phyloP scores from a whole-genome alignment of 768 basidiomycete species.

The Multifurca ochricompacta region DNA sequence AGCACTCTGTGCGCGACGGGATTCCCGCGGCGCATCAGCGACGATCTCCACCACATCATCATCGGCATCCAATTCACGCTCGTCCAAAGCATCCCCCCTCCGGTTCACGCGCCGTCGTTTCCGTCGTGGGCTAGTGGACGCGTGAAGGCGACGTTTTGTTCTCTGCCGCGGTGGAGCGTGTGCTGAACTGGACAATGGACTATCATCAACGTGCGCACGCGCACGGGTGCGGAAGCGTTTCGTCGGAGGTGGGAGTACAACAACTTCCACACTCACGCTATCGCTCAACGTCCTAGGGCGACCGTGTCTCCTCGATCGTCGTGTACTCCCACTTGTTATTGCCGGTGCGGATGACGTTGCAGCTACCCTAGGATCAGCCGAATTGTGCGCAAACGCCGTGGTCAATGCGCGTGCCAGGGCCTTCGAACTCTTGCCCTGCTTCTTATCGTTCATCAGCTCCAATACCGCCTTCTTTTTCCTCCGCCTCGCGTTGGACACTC shows the following conservation, averaged over 20 bases:
- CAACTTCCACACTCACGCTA: neutral
- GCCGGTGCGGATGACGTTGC: neutral
- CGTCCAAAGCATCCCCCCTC: neutral
- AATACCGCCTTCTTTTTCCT: neutral
- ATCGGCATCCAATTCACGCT: neutral
- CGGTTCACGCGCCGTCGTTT: neutral
- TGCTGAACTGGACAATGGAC: neutral
- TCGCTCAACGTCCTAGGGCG: neutral
- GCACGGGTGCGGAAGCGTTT: neutral
- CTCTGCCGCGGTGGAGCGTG: neutral
- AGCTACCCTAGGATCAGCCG: neutral
- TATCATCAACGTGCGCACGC: neutral
- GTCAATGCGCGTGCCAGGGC: neutral
- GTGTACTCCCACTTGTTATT: neutral
- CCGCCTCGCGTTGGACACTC: neutral
- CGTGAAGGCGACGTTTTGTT: neutral
- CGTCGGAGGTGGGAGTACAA: neutral
- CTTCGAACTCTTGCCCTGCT: neutral
- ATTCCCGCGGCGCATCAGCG: neutral
- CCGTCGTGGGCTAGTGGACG: neutral
- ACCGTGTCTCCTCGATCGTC: neutral
- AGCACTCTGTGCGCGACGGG: neutral
- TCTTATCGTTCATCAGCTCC: neutral
- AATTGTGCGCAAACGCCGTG: constrained; percentile 4
- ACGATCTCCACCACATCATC: neutral